Base-by-base conservation (phyloP, 257 asterid species). In the Gentiana straminea region DNA sequence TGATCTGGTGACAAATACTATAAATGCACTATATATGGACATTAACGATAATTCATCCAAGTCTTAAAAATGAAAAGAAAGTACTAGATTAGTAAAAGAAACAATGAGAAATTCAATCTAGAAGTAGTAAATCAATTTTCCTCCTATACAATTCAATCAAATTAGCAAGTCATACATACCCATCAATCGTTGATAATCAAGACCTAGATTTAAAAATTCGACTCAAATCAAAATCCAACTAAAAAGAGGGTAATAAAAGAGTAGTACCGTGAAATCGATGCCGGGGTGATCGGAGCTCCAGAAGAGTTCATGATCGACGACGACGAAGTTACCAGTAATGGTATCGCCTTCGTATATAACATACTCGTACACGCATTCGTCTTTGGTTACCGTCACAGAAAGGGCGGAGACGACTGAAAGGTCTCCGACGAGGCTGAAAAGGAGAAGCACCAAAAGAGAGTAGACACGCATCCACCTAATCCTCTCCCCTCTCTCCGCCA, bases 301-400 rank as follows among this genome's bases (percentile, higher is more conserved):
- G 77, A 83, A 91, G 51, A 63, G 61, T 59, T 91, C 97, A 71
- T 83, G 86, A 66, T 89, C 86, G 8, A 68, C 81, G 54, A 84
- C 86, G 47, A 90, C 89, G 70, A 90, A 86, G 71, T 86, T 86
- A 3, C 98, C 98, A 6, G 95, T 75, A 49, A 90, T 73, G 48
- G 83, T 63, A 70, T 86, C 98, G 65, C 80, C 90, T 50, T 81
- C 84, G 70, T 82, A 77, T 54, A 63, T 76, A 1, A 86, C 94
- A 73, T 86, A 90, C 38, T 90, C 98, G 68, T 63, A 82, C 0
- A 90, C 86, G 69, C 98, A 90, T 70, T 90, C 98, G 2, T 51
- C 81, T 46, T 86, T 68, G 60, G 53, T 75, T 5, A 90, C 98
- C 33, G 86, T 76, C 49, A 90, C 74, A 8, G 92, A 73, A n/a